Percentiles rank a stretch among this genome's conserved stretches.
phyloP scores from a whole-genome alignment of 2,329 filamentous ascomycete species.

The Plenodomus lindquistii region DNA sequence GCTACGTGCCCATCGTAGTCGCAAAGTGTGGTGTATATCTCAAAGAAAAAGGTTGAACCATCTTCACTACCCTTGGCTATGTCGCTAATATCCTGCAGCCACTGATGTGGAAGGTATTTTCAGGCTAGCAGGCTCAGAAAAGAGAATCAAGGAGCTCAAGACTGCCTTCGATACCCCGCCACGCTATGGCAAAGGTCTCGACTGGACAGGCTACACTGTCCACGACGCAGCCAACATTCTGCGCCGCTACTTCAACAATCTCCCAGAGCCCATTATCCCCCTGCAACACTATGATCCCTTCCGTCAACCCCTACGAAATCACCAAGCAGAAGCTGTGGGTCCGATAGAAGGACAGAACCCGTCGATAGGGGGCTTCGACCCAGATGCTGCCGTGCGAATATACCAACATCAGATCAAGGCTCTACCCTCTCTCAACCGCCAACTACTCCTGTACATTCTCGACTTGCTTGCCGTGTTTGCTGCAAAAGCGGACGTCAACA shows the following conservation, averaged over 20 bases:
- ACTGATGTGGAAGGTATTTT: conserved; percentile 97
- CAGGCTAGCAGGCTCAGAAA: conserved; percentile 91
- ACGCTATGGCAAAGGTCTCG: conserved; percentile 91
- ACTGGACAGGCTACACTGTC: conserved; percentile 97
- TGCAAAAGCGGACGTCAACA: conserved; percentile 93
- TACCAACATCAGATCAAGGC: conserved; percentile 94
- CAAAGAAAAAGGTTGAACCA: conserved; percentile 84
- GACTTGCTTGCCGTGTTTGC: conserved; percentile 96
- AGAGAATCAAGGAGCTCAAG: conserved; percentile 96
- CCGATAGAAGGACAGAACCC: conserved; percentile 67
- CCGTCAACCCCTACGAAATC: conserved; percentile 73
- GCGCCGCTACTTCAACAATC: conserved; percentile 90
- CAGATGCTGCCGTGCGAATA: conserved; percentile 72
- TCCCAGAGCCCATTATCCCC: conserved; percentile 95
- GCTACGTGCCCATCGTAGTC: conserved; percentile 97
- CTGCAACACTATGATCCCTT: conserved; percentile 92
- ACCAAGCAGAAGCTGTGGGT: conserved; percentile 72
- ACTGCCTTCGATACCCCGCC: conserved; percentile 84
- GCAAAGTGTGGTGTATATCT: conserved; percentile 97
- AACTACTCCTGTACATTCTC: conserved; percentile 91
- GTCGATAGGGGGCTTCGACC: conserved; percentile 73
- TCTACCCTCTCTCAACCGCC: conserved; percentile 87
- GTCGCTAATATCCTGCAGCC: conserved; percentile 58
- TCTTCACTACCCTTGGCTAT: neutral
- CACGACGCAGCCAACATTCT: conserved; percentile 98